phyloP scores from a whole-genome alignment of 768 basidiomycete species.

The Russula earlei region DNA sequence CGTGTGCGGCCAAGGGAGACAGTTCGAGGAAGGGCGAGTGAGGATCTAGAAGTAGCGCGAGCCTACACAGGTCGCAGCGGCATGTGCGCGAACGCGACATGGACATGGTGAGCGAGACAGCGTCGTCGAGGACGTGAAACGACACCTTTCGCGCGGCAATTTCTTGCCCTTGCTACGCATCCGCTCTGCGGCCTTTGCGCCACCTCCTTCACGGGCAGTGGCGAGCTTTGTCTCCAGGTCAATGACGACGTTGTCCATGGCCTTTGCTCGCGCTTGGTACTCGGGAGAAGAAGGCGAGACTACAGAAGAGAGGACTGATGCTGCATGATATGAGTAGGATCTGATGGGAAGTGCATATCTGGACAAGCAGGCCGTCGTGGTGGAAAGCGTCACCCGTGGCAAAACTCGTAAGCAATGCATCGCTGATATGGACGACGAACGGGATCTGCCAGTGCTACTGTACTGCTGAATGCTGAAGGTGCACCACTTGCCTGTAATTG shows the following conservation, averaged over 20 bases:
- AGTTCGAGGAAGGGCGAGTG: conserved; percentile 86
- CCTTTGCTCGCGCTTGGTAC: conserved; percentile 53
- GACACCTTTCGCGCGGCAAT: conserved; percentile 72
- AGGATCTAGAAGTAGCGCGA: conserved; percentile 64
- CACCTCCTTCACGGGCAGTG: conserved; percentile 59
- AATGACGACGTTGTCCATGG: conserved; percentile 61
- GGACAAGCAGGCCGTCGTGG: background rate
- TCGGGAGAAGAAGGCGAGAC: conserved; percentile 63
- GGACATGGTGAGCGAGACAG: background rate
- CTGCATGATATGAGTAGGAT: conserved; percentile 46
- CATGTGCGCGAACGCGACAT: background rate
- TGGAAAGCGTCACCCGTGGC: background rate
- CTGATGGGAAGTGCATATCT: background rate
- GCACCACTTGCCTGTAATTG: too few species aligned
- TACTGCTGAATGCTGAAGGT: too few species aligned
- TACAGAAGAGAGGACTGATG: conserved; percentile 56
- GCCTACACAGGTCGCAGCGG: background rate
- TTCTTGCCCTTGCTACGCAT: conserved; percentile 75
- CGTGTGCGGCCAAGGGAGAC: conserved; percentile 77
- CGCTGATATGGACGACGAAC: too few species aligned
- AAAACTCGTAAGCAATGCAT: background rate
- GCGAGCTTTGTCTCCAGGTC: conserved; percentile 55
- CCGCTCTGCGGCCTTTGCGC: conserved; percentile 60
- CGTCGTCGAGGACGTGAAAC: conserved; percentile 13
- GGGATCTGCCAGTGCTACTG: too few species aligned